Percentiles rank a stretch among this genome's conserved stretches.
Evolutionary conservation across 2,329 filamentous ascomycete genomes (phyloP).

Genomic region (Fusarium austroafricanum): DNA sequence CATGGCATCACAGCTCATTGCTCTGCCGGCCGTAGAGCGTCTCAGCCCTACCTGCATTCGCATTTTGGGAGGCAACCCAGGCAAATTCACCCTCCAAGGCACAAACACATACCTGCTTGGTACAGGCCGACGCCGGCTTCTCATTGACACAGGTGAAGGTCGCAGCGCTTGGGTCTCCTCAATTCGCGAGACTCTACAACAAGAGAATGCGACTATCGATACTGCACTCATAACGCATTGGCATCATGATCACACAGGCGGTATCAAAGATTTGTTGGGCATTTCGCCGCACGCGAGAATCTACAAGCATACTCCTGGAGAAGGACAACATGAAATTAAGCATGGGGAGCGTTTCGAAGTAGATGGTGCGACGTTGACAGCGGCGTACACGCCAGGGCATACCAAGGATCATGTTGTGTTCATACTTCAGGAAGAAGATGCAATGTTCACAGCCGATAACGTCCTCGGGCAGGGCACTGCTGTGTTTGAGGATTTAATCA

Average conservation of each 20-base stretch:
- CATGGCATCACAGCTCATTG: constrained; percentile 72
- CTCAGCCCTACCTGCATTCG: constrained; percentile 83
- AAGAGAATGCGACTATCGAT: constrained; percentile 77
- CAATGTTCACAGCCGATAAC: constrained; percentile 91
- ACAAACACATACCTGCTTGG: constrained; percentile 97
- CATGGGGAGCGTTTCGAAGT: constrained; percentile 67
- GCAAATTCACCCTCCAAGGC: constrained; percentile 80
- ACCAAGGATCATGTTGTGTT: constrained; percentile 86
- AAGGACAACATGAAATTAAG: constrained; percentile 57
- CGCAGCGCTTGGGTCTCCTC: constrained; percentile 76
- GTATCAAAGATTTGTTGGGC: constrained; percentile 75
- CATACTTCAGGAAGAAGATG: constrained; percentile 79
- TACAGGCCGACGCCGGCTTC: constrained; percentile 75
- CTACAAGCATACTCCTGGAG: constrained; percentile 72
- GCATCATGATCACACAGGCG: constrained; percentile 88
- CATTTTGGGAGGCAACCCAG: constrained; percentile 90
- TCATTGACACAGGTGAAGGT: constrained; percentile 93
- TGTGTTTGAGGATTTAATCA: constrained; percentile 81
- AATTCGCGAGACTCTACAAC: constrained; percentile 71
- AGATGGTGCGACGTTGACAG: constrained; percentile 74
- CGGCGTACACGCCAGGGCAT: constrained; percentile 74
- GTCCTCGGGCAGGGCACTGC: constrained; percentile 88
- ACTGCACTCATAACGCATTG: constrained; percentile 86
- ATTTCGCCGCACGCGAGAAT: constrained; percentile 72
- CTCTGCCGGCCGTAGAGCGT: constrained; percentile 79